Base-by-base conservation (phyloP, 768 basidiomycete genomes). In the Amanita subjunquillea region DNA sequence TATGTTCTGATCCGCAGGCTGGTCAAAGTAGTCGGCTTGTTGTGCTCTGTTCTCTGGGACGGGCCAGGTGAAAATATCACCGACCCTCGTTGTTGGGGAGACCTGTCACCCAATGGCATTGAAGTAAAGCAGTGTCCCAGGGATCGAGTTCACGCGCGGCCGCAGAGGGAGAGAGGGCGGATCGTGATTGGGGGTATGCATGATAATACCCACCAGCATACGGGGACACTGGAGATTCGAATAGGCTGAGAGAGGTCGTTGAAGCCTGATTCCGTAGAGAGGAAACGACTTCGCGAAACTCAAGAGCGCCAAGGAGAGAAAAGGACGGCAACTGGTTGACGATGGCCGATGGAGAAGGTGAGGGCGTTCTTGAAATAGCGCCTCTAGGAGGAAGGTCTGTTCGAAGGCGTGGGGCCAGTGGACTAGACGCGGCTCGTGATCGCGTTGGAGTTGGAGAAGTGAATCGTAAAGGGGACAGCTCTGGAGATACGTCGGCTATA, bases 241-340 rank as follows among this genome's bases (percentile, higher is more conserved):
- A 91, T 3, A 81, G 70, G 54, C 66, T 74, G 45, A 90, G 69
- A 0, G 80, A 76, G 0, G 77, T 67, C 0, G 72, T 72, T 2
- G 79, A 75, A 8, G 85, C 83, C 60, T 93, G 82, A 46, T 74
- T 74, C 56, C 82, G 80, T 22, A 99, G 72, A 0, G 86, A 83
- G 9, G 86, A 76, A 20, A 99, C 86, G 22, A 97, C 87, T 54
- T 93, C 85, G 15, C 93, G 78, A 68, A 99, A 99, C 66, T 99
- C 96, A 41, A 99, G 78, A 0, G 96, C 96, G 7, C 95, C 91
- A 4, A 98, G 79, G 2, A 99, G 78, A 2, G 95, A 97, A 60
- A 91, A 91, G 0, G 87, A 89, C 2, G 87, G 87, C 67, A 91
- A 77, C 55, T 80, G 78, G 8, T 67, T 65, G 36, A 71, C 65